Conservation (phyloP, 2,329 filamentous ascomycete genomes). For the Rhynchosporium agropyri region DNA sequence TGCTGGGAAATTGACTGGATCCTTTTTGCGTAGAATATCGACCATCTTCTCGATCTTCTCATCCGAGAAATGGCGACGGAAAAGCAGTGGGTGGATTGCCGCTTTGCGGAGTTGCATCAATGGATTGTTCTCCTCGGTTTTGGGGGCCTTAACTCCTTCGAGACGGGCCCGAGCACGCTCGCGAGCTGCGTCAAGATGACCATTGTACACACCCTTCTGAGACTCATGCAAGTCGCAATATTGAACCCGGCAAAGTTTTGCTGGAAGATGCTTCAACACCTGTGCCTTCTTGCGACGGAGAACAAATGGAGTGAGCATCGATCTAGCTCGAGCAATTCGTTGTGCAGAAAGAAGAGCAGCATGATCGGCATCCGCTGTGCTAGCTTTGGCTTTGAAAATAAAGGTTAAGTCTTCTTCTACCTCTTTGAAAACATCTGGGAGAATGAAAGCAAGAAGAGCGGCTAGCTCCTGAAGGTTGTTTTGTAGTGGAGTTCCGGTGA, state of each 20-base stretch:
- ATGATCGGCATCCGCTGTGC: conserved; percentile 76
- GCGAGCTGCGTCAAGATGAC: conserved; percentile 65
- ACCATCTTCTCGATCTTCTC: conserved; percentile 75
- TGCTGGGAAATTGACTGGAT: conserved; percentile 56
- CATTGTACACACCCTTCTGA: conserved; percentile 75
- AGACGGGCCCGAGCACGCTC: conserved; percentile 59
- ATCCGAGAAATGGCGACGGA: conserved; percentile 79
- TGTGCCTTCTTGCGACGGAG: conserved; percentile 91
- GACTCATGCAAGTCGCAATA: conserved; percentile 76
- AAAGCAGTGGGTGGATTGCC: conserved; percentile 87
- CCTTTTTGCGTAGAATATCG: conserved; percentile 72
- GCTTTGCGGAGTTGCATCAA: conserved; percentile 93
- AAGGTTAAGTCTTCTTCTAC: conserved; percentile 78
- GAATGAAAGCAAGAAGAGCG: conserved; percentile 89
- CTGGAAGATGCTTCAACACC: conserved; percentile 80
- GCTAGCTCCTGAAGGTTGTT: conserved; percentile 94
- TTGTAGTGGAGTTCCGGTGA: conserved; percentile 89
- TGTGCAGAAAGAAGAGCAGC: conserved; percentile 84
- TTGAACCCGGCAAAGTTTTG: conserved; percentile 76
- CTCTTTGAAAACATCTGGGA: conserved; percentile 79
- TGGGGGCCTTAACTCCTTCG: conserved; percentile 52
- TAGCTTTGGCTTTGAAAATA: conserved; percentile 91
- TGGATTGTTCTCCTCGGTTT: conserved; percentile 65
- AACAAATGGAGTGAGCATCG: conserved; percentile 94
- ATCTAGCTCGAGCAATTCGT: conserved; percentile 82